phyloP scores from a whole-genome alignment of 1,284 basidiomycete genomes.

The Microbotryum saponariae region DNA sequence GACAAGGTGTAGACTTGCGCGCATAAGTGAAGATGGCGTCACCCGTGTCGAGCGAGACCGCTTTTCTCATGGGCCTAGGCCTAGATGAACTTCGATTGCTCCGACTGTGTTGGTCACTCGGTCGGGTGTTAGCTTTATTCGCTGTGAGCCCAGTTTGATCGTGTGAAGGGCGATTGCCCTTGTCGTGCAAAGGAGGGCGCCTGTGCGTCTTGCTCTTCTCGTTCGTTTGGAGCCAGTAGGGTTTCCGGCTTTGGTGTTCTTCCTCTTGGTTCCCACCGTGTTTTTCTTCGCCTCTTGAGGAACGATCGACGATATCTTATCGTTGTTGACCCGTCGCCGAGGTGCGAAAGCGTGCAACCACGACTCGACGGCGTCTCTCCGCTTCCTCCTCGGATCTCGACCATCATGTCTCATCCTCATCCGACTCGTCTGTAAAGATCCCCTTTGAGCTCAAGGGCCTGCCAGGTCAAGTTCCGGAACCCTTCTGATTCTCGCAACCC shows the following conservation, averaged over 20 bases:
- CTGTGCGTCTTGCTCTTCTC: no score
- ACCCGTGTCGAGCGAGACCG: slow-evolving; percentile 24
- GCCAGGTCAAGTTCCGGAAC: slow-evolving; percentile 8
- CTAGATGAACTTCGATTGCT: neutral
- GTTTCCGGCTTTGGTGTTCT: no score
- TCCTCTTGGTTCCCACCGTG: neutral
- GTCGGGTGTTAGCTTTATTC: neutral
- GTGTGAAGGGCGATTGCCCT: no score
- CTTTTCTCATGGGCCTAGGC: neutral
- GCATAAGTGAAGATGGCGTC: slow-evolving; percentile 16
- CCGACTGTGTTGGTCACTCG: neutral
- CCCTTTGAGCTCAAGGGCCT: slow-evolving; percentile 20
- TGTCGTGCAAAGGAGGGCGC: no score
- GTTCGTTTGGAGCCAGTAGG: neutral
- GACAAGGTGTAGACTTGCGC: neutral
- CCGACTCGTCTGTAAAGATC: slow-evolving; percentile 33
- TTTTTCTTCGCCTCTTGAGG: slow-evolving; percentile 20
- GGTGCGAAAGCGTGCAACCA: slow-evolving; percentile 29
- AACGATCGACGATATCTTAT: slow-evolving; percentile 31
- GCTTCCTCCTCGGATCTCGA: slow-evolving; percentile 15
- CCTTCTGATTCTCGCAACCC: slow-evolving; percentile 2
- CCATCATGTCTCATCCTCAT: slow-evolving; percentile 2
- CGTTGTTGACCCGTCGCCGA: slow-evolving; percentile 1
- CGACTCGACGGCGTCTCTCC: slow-evolving; percentile 26
- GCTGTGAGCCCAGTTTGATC: neutral